Conservation (phyloP, 164 flowering plant species). For the Magnolia changhungtana region DNA sequence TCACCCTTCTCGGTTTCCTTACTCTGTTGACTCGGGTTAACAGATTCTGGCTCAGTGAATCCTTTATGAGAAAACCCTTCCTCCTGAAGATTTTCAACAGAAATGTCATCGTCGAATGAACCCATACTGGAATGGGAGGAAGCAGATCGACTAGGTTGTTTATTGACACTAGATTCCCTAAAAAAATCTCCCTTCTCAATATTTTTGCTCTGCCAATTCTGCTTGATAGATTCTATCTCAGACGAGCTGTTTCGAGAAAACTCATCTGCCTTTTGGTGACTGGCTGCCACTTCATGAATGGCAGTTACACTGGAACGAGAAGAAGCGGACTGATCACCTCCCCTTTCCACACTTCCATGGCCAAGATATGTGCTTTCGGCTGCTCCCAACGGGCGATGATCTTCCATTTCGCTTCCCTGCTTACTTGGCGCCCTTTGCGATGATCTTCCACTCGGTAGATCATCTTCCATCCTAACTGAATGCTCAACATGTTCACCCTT, state of each 20-base stretch:
- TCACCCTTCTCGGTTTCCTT: conserved; percentile 19
- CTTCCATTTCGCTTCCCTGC: conserved; percentile 8
- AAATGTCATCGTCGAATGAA: conserved; percentile 7
- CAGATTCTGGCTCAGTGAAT: conserved; percentile 18
- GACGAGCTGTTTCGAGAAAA: conserved; percentile 30
- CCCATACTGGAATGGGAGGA: neutral
- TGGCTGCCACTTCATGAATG: conserved; percentile 16
- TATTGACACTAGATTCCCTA: conserved; percentile 20
- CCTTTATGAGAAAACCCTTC: neutral
- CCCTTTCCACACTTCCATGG: conserved; percentile 12
- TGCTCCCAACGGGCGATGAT: conserved; percentile 17
- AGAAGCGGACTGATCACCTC: conserved; percentile 27
- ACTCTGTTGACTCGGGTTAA: conserved; percentile 7
- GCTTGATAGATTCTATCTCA: conserved; percentile 18
- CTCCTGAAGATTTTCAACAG: neutral
- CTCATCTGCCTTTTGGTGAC: conserved; percentile 18
- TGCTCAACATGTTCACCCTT: conserved; percentile 3
- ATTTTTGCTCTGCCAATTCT: conserved; percentile 7
- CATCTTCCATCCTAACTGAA: conserved; percentile 4
- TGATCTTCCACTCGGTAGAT: neutral
- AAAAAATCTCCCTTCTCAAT: conserved; percentile 6
- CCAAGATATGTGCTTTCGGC: conserved; percentile 18
- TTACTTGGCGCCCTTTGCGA: conserved; percentile 5
- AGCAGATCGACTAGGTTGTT: conserved; percentile 23
- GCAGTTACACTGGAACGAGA: conserved; percentile 20